Conservation (phyloP, 75 land plant species). For the Cunninghamia lanceolata region DNA sequence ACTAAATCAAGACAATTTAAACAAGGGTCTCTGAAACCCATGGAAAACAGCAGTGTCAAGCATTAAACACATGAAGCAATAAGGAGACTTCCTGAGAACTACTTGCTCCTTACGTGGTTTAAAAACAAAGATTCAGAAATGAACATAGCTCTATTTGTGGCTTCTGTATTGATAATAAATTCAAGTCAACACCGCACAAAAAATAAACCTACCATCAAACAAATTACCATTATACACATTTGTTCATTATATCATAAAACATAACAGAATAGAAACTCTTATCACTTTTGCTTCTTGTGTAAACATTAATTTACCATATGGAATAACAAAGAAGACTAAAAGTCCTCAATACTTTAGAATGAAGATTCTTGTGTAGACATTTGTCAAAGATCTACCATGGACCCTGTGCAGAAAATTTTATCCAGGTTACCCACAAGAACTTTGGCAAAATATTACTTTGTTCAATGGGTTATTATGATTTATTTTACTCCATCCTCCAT, state of each 20-base stretch:
- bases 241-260: background rate
- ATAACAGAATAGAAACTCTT: background rate
- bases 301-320: background rate
- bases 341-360: background rate
- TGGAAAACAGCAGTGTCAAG: background rate
- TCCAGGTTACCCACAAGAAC: background rate
- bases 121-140: background rate
- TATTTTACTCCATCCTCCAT: background rate
- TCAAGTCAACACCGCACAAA: background rate
- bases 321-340: background rate
- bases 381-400: background rate
- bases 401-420: background rate
- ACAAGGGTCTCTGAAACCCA: background rate
- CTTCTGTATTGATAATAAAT: background rate
- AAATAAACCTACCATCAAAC: background rate
- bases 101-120: background rate
- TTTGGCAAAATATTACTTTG: background rate
- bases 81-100: background rate
- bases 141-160: background rate
- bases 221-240: background rate
- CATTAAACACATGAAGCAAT: background rate
- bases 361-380: background rate
- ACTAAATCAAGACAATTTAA: background rate
- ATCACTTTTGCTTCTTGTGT: background rate
- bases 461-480: background rate